phyloP scores from a whole-genome alignment of 2,329 filamentous ascomycete genomes.

The Aureobasidium vineae region DNA sequence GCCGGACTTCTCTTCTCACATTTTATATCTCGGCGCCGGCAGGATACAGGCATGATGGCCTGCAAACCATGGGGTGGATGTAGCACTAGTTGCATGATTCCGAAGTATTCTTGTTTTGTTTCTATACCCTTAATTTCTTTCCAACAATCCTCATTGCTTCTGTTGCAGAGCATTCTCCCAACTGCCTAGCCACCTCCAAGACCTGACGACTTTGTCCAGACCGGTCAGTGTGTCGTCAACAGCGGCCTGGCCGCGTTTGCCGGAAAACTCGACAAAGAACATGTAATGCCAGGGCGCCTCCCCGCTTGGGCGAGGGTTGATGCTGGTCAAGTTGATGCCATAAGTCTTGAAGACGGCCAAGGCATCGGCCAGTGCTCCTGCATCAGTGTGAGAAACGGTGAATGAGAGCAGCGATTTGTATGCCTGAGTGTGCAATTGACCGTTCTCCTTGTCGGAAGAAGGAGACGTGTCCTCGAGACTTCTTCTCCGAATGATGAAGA shows the following conservation, averaged over 20 bases:
- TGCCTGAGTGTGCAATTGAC: conserved; percentile 9
- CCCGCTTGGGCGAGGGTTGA: conserved; percentile 80
- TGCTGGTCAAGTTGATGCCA: conserved; percentile 81
- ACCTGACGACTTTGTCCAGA: conserved; percentile 58
- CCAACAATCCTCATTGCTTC: conserved; percentile 4
- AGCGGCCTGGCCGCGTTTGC: conserved; percentile 49
- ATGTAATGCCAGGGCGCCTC: conserved; percentile 81
- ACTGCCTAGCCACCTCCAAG: conserved; percentile 56
- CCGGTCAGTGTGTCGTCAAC: conserved; percentile 62
- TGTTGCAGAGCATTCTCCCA: conserved; percentile 34
- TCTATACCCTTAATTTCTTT: conserved; percentile 19
- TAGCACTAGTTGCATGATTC: conserved; percentile 25
- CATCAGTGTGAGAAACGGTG: conserved; percentile 70
- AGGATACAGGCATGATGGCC: conserved; percentile 18
- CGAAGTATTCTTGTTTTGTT: conserved; percentile 20
- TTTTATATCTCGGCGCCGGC: conserved; percentile 21
- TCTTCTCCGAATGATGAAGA: conserved; percentile 61
- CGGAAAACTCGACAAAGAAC: conserved; percentile 89
- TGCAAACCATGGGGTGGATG: conserved; percentile 5
- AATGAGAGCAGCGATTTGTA: conserved; percentile 78
- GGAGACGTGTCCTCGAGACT: conserved; percentile 19
- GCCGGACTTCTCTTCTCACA: not conserved
- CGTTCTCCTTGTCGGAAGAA: not conserved
- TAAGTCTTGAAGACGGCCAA: conserved; percentile 73
- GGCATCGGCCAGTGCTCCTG: conserved; percentile 80